These are phyloP conservation scores for Paracamarosporium sp. DNA, from an alignment of 2,329 filamentous ascomycete genomes.

Conservation along the genomic window DNA sequence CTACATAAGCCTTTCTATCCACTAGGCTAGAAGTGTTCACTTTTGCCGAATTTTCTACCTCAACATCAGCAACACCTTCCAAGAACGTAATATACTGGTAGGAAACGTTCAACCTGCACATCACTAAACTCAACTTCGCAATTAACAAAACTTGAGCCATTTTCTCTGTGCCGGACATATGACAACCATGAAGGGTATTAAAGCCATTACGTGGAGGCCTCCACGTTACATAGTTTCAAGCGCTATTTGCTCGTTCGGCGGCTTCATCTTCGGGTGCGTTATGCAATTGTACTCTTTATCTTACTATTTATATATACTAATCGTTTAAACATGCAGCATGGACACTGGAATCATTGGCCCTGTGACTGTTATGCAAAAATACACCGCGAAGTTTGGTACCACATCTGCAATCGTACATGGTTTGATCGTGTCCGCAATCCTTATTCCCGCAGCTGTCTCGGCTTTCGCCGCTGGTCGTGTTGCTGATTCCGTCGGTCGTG, in stretches of 20 bases:
- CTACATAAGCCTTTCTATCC: too few species aligned
- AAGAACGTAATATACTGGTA: too few species aligned
- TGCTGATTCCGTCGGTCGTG: slow-evolving; percentile 62
- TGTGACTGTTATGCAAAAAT: slow-evolving; percentile 64
- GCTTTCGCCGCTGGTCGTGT: slow-evolving; percentile 64
- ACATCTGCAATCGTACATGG: slow-evolving; percentile 62
- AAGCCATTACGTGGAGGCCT: neutral
- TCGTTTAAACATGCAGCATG: slow-evolving; percentile 20
- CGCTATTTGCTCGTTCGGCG: slow-evolving; percentile 25
- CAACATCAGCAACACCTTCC: too few species aligned
- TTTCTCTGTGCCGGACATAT: neutral
- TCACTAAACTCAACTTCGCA: too few species aligned
- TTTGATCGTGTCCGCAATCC: slow-evolving; percentile 64
- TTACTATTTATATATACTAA: neutral
- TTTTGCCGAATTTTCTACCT: too few species aligned
- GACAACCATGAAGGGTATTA: neutral
- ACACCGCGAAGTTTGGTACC: slow-evolving; percentile 57
- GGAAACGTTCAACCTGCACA: too few species aligned
- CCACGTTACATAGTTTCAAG: slow-evolving; percentile 23
- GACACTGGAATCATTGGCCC: slow-evolving; percentile 66
- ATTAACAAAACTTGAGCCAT: too few species aligned
- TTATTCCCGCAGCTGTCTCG: slow-evolving; percentile 62
- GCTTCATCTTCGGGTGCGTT: slow-evolving; percentile 29
- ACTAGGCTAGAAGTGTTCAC: too few species aligned
- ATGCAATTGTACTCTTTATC: neutral